These are phyloP conservation scores for Earliella scabrosa DNA, from an alignment of 1,284 basidiomycete genomes.

Conservation along the genomic window DNA sequence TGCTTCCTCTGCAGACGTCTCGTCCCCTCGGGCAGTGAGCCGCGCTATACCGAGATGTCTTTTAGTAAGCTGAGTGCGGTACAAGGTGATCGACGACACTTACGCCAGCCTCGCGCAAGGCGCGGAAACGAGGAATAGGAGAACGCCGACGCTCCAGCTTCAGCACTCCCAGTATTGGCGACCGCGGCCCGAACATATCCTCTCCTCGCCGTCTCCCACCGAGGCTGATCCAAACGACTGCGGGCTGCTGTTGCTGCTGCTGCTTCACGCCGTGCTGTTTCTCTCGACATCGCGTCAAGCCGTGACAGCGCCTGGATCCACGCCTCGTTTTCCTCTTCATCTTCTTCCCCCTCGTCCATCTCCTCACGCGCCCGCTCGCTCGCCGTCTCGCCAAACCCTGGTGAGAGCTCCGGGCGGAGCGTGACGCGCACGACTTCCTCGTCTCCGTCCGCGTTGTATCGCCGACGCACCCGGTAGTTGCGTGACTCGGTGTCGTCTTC, in stretches of 20 bases:
- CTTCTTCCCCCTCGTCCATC: not conserved
- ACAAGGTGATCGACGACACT: constrained; percentile 15
- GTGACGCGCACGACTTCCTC: constrained; percentile 46
- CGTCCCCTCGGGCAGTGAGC: constrained; percentile 30
- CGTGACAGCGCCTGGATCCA: constrained; percentile 12
- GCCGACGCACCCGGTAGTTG: constrained; percentile 45
- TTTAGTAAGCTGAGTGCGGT: no score
- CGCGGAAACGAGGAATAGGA: no score
- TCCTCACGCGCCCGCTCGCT: not conserved
- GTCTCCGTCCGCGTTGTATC: constrained; percentile 44
- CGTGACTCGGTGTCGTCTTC: constrained; percentile 28
- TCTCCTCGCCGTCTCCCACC: not conserved
- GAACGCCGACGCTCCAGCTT: not conserved
- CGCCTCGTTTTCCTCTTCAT: constrained; percentile 2
- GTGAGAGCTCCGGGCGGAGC: constrained; percentile 28
- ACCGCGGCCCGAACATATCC: not conserved
- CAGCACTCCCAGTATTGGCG: not conserved
- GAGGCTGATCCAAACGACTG: not conserved
- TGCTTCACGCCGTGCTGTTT: not conserved
- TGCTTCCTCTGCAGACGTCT: constrained; percentile 30
- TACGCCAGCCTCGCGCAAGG: constrained; percentile 30
- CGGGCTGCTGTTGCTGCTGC: no score
- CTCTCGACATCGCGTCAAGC: constrained; percentile 12
- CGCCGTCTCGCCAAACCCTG: constrained; percentile 10
- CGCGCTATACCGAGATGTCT: no score